Conservation (phyloP, 495 filamentous ascomycete species). For the Trichoderma asperelloides region DNA sequence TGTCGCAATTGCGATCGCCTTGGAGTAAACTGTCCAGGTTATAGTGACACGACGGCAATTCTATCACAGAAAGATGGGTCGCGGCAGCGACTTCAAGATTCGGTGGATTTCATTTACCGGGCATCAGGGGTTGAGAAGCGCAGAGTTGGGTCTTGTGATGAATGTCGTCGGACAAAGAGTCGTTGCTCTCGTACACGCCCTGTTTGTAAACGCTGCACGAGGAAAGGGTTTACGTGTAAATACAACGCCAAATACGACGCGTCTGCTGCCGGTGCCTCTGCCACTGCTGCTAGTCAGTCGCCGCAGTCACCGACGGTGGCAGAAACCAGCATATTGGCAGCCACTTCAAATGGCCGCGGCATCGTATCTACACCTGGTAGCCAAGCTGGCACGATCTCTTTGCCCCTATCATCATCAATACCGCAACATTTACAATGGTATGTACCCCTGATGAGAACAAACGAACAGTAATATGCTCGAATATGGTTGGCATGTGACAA, state of each 20-base stretch:
- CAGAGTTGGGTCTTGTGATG: conserved; percentile 20
- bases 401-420: neutral
- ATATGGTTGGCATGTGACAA: neutral
- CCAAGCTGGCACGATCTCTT: neutral
- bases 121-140: conserved; percentile 10
- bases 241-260: conserved; percentile 17
- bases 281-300: conserved; percentile 15
- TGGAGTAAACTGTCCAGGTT: neutral
- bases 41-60: neutral
- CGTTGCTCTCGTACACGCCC: conserved; percentile 28
- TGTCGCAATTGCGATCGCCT: neutral
- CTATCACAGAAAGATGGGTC: neutral
- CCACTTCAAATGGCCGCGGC: neutral
- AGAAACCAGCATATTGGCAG: neutral
- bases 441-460: neutral
- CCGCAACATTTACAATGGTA: neutral
- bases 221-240: conserved; percentile 18
- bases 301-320: neutral
- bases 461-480: neutral
- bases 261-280: too few relatives aligned
- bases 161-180: conserved; percentile 25
- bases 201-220: conserved; percentile 22
- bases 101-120: conserved; percentile 7
- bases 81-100: neutral
- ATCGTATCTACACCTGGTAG: neutral